A percentile compares a stretch with the other conserved stretches of the same genome.
These are phyloP conservation scores for Kokia cookei DNA, from an alignment of 441 rosid species.

Conservation along the genomic window DNA sequence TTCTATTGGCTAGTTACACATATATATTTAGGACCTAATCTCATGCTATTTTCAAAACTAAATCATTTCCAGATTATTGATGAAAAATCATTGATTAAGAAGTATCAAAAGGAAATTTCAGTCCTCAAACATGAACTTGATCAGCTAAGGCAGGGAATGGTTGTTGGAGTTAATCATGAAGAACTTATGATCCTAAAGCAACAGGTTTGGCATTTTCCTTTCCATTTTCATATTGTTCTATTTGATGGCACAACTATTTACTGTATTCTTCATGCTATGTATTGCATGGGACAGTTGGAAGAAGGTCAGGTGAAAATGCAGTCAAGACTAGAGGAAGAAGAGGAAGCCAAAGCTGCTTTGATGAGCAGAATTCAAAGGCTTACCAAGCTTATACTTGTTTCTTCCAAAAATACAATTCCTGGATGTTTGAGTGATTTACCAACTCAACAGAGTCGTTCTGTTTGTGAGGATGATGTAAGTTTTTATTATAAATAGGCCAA, in stretches of 20 bases:
- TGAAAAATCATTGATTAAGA: conserved; percentile 96
- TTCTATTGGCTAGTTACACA: not conserved
- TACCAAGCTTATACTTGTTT: conserved; percentile 97
- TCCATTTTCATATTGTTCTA: not conserved
- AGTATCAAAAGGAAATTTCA: conserved; percentile 95
- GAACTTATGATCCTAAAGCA: conserved; percentile 88
- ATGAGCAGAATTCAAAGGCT: conserved; percentile 99
- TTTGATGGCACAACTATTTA: not conserved
- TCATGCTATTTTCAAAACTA: conserved; percentile 14
- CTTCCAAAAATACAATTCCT: conserved; percentile 82
- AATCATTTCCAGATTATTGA: conserved; percentile 71
- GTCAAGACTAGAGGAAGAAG: conserved; percentile 98
- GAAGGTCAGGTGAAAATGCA: conserved; percentile 99
- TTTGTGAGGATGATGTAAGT: conserved; percentile 74
- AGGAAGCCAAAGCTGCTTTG: conserved; percentile 99
- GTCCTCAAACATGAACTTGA: conserved; percentile 85
- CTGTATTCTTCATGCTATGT: not conserved
- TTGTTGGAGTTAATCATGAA: conserved; percentile 85
- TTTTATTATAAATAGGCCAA: conserved; percentile 1
- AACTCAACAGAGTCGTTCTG: conserved; percentile 56
- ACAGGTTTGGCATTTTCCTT: conserved; percentile 48
- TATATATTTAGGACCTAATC: not conserved
- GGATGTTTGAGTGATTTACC: conserved; percentile 61
- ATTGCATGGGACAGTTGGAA: conserved; percentile 56
- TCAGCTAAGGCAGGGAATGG: conserved; percentile 76